Conservation (phyloP, 176 grass and related monocot genomes). For the Oryza brachyantha region DNA sequence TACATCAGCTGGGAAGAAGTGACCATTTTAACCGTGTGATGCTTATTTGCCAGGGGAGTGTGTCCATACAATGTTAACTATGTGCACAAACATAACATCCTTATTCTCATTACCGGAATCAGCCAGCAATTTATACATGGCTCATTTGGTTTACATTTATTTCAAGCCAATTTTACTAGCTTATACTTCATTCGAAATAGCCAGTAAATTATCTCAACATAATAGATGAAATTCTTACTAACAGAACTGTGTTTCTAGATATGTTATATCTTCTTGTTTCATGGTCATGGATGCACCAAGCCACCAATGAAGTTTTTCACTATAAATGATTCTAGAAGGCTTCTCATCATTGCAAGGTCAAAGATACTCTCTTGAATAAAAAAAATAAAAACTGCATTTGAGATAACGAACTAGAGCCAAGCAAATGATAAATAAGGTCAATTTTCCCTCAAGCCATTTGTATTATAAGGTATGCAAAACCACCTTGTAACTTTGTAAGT, state of each 20-base stretch:
- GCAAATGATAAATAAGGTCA: neutral
- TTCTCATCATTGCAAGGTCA: constrained; percentile 1
- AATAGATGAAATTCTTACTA: neutral
- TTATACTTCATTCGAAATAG: neutral
- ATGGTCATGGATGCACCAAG: neutral
- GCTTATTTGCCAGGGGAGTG: neutral
- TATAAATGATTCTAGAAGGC: neutral
- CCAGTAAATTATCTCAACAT: neutral
- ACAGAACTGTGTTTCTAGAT: neutral
- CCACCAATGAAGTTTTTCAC: neutral
- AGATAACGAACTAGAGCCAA: constrained; percentile 22
- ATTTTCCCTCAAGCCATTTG: neutral
- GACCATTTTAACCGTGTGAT: neutral
- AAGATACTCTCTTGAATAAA: neutral
- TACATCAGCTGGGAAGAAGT: neutral
- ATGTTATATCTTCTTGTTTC: neutral
- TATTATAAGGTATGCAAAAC: constrained; percentile 8
- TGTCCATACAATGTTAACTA: neutral
- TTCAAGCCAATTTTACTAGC: neutral
- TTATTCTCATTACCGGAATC: neutral
- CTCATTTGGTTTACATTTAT: neutral
- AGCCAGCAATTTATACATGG: neutral
- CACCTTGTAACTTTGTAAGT: constrained; percentile 21
- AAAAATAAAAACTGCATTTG: neutral
- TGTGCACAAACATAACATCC: neutral